phyloP scores from a whole-genome alignment of 2,329 filamentous ascomycete genomes.

The Colletotrichum chrysophilum region DNA sequence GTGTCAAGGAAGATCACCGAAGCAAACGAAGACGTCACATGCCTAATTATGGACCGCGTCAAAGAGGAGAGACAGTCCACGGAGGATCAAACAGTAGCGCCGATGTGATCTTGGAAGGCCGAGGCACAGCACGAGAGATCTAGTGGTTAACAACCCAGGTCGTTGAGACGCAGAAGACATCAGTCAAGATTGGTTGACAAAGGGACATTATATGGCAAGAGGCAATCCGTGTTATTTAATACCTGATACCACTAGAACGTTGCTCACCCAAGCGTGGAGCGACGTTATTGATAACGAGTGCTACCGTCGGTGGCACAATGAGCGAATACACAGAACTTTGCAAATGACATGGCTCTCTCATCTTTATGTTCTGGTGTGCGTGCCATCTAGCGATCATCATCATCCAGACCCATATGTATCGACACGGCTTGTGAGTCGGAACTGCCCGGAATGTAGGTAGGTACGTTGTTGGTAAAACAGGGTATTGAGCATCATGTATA shows the following conservation, averaged over 20 bases:
- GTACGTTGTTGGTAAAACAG: no score
- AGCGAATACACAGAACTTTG: no score
- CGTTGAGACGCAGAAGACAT: neutral
- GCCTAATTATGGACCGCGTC: neutral
- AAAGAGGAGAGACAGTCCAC: accelerated
- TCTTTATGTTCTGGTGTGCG: no score
- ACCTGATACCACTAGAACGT: neutral
- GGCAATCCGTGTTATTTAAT: neutral
- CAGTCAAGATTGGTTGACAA: neutral
- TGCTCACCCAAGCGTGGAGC: neutral
- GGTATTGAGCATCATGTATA: no score
- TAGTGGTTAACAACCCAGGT: accelerated
- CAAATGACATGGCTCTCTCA: no score
- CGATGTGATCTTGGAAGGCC: neutral
- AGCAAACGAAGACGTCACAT: accelerated
- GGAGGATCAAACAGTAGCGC: neutral
- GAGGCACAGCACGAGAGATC: neutral
- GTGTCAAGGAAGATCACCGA: accelerated
- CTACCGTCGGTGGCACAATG: no score
- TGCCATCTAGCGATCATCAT: no score
- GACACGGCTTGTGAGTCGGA: no score
- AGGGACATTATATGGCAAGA: neutral
- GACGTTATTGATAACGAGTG: neutral
- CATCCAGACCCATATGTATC: no score
- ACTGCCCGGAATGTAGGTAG: no score